Conservation (phyloP, 192 early-diverging fungal genomes). For the Backusella sp. region DNA sequence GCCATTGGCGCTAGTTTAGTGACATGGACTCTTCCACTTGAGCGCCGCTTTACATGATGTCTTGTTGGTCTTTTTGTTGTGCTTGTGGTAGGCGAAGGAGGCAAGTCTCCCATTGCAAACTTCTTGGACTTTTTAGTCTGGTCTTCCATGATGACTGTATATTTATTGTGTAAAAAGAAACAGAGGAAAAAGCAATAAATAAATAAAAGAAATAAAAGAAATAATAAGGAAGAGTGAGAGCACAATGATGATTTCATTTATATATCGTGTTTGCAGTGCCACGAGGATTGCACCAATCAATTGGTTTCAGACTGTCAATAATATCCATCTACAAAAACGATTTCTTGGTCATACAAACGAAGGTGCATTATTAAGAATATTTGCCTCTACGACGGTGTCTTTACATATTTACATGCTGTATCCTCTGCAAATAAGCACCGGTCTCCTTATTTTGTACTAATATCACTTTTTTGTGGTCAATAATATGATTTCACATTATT, state of each 20-base stretch:
- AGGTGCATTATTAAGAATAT: background rate
- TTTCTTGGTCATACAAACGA: background rate
- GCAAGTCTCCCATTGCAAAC: slow-evolving; percentile 12
- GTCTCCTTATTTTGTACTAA: background rate
- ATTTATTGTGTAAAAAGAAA: background rate
- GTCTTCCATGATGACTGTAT: background rate
- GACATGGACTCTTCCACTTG: slow-evolving; percentile 34
- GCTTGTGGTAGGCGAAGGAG: slow-evolving; percentile 15
- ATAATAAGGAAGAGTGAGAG: background rate
- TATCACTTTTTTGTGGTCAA: background rate
- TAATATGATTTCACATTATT: background rate
- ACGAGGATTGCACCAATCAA: slow-evolving; percentile 6
- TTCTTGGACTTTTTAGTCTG: slow-evolving; percentile 14
- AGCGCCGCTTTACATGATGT: slow-evolving; percentile 35
- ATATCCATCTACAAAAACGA: background rate
- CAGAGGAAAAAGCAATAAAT: background rate
- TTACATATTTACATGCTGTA: background rate
- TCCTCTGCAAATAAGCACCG: background rate
- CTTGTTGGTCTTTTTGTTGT: slow-evolving; percentile 18
- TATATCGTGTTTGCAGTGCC: background rate
- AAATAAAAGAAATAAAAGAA: background rate
- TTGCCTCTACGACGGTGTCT: background rate
- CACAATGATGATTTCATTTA: slow-evolving; percentile 10
- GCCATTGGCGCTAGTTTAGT: slow-evolving; percentile 33
- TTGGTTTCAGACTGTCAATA: background rate